Percentiles rank a stretch among this genome's conserved stretches.
phyloP scores from a whole-genome alignment of 2,329 filamentous ascomycete genomes.

The Karstenula rhodostoma region DNA sequence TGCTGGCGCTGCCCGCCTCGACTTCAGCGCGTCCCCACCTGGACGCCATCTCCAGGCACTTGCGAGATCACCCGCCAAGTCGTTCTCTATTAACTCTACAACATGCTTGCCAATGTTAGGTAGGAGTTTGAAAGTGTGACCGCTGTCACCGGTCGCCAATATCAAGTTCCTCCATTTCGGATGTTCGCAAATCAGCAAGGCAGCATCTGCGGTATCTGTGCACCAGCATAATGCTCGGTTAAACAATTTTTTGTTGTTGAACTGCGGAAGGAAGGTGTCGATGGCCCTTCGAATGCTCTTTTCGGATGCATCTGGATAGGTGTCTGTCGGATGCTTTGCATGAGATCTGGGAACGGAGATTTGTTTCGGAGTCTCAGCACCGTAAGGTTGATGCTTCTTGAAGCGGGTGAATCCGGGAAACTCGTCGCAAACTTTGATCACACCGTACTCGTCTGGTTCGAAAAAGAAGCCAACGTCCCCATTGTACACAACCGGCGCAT shows the following conservation, averaged over 20 bases:
- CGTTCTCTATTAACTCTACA: conserved; percentile 55
- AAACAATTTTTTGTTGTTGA: conserved; percentile 51
- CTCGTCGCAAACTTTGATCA: conserved; percentile 64
- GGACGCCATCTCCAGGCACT: conserved; percentile 57
- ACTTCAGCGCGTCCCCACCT: conserved; percentile 56
- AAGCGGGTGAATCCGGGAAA: conserved; percentile 59
- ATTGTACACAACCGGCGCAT: conserved; percentile 64
- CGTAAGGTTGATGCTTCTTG: conserved; percentile 52
- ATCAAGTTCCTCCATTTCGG: conserved; percentile 59
- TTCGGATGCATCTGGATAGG: conserved; percentile 57
- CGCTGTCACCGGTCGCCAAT: conserved; percentile 58
- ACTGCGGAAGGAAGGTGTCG: conserved; percentile 54
- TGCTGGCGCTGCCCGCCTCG: conserved; percentile 50
- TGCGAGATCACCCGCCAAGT: conserved; percentile 49
- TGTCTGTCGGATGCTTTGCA: conserved; percentile 54
- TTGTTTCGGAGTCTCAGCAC: conserved; percentile 56
- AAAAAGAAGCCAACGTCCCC: conserved; percentile 60
- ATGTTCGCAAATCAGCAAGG: conserved; percentile 66
- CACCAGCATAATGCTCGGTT: conserved; percentile 65
- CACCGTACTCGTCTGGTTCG: conserved; percentile 56
- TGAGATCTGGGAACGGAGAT: conserved; percentile 62
- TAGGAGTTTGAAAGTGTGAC: conserved; percentile 57
- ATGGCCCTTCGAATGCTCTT: conserved; percentile 43
- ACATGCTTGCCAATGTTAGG: conserved; percentile 59
- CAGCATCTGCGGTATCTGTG: conserved; percentile 67